Evolutionary conservation across 768 basidiomycete genomes (phyloP).

Genomic region (Asterophora lycoperdoides): DNA sequence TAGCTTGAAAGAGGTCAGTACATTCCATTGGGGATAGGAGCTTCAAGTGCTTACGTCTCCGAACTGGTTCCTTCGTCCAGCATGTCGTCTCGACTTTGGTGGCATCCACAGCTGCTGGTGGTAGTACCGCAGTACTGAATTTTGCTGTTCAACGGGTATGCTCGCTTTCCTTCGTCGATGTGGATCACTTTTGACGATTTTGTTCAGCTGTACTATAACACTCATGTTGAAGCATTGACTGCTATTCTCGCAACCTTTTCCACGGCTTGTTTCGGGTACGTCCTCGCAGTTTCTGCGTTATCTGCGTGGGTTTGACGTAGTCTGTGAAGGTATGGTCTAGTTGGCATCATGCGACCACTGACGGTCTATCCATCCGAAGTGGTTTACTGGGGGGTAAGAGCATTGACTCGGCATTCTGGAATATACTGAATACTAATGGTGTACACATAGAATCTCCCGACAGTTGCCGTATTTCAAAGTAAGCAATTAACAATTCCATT

Average conservation of each 20-base stretch:
- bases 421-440: no score
- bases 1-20: constrained; percentile 50
- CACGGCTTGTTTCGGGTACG: constrained; percentile 58
- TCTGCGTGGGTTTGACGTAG: neutral
- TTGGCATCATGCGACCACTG: constrained; percentile 54
- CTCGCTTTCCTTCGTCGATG: neutral
- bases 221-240: constrained; percentile 48
- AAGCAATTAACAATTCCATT: neutral
- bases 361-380: constrained; percentile 61
- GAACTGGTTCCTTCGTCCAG: no score
- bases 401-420: neutral
- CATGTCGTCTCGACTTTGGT: constrained; percentile 55
- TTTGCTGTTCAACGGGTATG: constrained; percentile 57
- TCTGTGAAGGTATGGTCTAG: constrained; percentile 47
- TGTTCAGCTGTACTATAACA: constrained; percentile 53
- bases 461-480: constrained; percentile 60
- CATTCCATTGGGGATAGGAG: neutral
- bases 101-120: constrained; percentile 51
- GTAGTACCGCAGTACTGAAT: constrained; percentile 52
- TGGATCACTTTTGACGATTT: neutral
- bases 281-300: neutral
- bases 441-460: constrained; percentile 43
- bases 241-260: constrained; percentile 62
- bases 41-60: neutral
- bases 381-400: constrained; percentile 54